Percentiles rank a stretch among this genome's conserved stretches.
These are phyloP conservation scores for Dothistroma pini DNA, from an alignment of 2,329 filamentous ascomycete genomes.

Conservation along the genomic window DNA sequence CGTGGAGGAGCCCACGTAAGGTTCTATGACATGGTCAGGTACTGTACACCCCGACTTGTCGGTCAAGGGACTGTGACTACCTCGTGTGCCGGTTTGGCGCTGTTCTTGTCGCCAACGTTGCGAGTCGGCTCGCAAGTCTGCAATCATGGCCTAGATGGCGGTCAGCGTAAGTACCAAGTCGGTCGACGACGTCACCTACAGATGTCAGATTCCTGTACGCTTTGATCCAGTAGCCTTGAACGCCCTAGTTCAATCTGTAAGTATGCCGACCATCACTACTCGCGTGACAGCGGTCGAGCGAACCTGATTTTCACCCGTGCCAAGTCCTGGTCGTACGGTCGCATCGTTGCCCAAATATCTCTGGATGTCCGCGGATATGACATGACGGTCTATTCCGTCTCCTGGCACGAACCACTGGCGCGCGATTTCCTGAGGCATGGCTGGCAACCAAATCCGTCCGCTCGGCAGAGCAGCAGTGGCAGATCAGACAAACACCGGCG, in stretches of 20 bases:
- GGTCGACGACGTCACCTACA: constrained; percentile 34
- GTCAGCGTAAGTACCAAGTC: constrained; percentile 11
- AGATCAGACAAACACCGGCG: not conserved
- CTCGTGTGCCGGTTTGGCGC: constrained; percentile 39
- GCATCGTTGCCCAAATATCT: constrained; percentile 51
- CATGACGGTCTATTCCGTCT: constrained; percentile 50
- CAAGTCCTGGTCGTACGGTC: constrained; percentile 46
- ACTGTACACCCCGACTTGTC: constrained; percentile 41
- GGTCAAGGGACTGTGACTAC: constrained; percentile 43
- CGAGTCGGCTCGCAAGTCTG: constrained; percentile 48
- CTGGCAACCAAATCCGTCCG: constrained; percentile 12
- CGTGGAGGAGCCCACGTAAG: constrained; percentile 35
- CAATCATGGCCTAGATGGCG: constrained; percentile 46
- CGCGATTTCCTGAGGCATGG: constrained; percentile 36
- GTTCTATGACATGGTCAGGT: constrained; percentile 33
- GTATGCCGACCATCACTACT: constrained; percentile 11
- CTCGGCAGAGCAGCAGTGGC: constrained; percentile 2
- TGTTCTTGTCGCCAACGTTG: constrained; percentile 43
- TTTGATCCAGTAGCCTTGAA: constrained; percentile 50
- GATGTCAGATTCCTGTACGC: constrained; percentile 50
- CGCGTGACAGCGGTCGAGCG: constrained; percentile 23
- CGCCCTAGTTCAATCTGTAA: constrained; percentile 35
- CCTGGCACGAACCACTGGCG: constrained; percentile 49
- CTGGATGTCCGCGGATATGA: constrained; percentile 52
- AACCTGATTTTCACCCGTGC: constrained; percentile 45